Conservation (phyloP, 495 filamentous ascomycete species). For the Lasiosphaeria ovina region DNA sequence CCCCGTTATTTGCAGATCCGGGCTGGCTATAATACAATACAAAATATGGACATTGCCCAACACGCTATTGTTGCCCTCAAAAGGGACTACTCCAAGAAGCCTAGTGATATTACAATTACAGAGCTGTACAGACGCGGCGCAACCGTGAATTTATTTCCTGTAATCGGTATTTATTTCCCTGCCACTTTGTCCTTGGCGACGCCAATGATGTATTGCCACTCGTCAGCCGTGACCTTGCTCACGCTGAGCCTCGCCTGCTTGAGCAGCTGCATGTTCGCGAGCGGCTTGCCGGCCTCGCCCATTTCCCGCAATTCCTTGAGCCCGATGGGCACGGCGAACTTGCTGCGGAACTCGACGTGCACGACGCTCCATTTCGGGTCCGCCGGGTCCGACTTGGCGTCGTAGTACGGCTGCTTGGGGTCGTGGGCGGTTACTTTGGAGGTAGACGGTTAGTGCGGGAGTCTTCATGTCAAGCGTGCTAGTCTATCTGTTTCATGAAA, state of each 20-base stretch:
- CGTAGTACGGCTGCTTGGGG: constrained; percentile 75
- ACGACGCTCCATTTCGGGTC: constrained; percentile 87
- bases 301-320: constrained; percentile 71
- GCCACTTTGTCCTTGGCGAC: constrained; percentile 44
- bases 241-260: constrained; percentile 81
- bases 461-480: not conserved
- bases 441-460: constrained; percentile 20
- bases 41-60: too few species aligned
- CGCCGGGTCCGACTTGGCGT: constrained; percentile 67
- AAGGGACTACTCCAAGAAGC: too few species aligned
- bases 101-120: not conserved
- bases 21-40: too few species aligned
- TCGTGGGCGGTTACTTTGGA: constrained; percentile 75
- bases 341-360: constrained; percentile 79
- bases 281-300: constrained; percentile 51
- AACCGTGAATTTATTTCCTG: too few species aligned
- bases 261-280: constrained; percentile 82
- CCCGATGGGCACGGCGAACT: constrained; percentile 69
- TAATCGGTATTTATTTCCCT: not conserved
- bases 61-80: too few species aligned
- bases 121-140: too few species aligned
- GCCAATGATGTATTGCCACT: constrained; percentile 79
- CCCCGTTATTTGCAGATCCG: not conserved
- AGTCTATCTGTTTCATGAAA: not conserved
- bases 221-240: constrained; percentile 63